Base-by-base conservation (phyloP, 2,329 filamentous ascomycete species). In the Clonostachys rhizophaga region DNA sequence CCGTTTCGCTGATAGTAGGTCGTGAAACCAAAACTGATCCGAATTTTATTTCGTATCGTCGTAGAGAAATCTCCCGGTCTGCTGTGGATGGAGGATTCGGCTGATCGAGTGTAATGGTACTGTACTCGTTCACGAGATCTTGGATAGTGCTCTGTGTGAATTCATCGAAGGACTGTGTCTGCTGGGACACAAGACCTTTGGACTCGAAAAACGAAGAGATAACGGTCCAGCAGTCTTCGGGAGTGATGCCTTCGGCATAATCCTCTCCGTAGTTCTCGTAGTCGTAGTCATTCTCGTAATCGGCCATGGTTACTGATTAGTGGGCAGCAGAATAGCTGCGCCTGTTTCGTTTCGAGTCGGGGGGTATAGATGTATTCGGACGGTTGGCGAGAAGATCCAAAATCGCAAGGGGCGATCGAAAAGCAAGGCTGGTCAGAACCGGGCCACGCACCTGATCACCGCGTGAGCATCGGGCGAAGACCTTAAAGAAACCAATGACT, bases 141-240 rank as follows among this genome's bases (percentile, higher is more conserved):
- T 97, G 91, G 69, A 99, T 92, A 1, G 91, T 96, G 18, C 89
- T 91, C 50, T 87, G 85, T 48, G 94, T 91, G 61, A 99, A 99
- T 64, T 97, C 91, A 70, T 99, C 91, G 70, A 96, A 99, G 0
- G 95, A 99, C 66, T 97, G 92, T 52, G 97, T 85, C 74, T 99
- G 94, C 70, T 99, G 92, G 14, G 94, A 96, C 18, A 96, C 94
- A 34, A 99, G 79, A 60, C 94, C 92, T 71, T 97, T 99, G 52
- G 84, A 81, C 58, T 96, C 90, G 72, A 99, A 99, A 75, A 96
- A 97, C 10, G 94, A 88, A 48, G 89, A 91, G 65, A 99, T 97
- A 61, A 97, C 92, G 54, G 87, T 88, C 94, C 95, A 99, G 75
- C 91, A 96, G 71, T 99, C 95, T 74, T 97, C 94, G 51, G 91